A percentile compares a stretch with the other conserved stretches of the same genome.
Evolutionary conservation across 148 eudicot species (phyloP).

Genomic region (Polygonum aviculare): DNA sequence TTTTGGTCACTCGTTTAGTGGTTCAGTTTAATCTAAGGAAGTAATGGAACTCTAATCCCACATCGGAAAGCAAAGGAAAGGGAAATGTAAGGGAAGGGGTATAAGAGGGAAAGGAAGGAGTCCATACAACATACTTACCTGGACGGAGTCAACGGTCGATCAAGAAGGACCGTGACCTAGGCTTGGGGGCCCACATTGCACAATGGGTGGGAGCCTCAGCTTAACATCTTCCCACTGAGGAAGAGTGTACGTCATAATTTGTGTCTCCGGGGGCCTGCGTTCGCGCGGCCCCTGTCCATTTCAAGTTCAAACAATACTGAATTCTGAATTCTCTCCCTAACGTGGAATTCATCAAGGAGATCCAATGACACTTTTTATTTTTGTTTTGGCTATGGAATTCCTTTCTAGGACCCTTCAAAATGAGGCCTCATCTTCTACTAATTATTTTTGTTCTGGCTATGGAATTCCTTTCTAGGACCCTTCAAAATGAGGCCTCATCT

Average conservation of each 20-base stretch:
- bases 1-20: neutral
- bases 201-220: neutral
- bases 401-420: no score
- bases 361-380: no score
- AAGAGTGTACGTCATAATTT: constrained; percentile 77
- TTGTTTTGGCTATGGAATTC: no score
- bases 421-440: no score
- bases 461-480: no score
- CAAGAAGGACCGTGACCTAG: constrained; percentile 1
- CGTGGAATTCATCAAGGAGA: no score
- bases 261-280: constrained; percentile 66
- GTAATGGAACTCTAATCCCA: neutral
- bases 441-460: no score
- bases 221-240: constrained; percentile 4
- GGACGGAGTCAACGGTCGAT: constrained; percentile 6
- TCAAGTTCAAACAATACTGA: no score
- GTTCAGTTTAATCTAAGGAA: neutral
- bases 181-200: constrained; percentile 7
- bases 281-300: constrained; percentile 54
- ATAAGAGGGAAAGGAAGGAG: neutral
- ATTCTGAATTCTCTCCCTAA: no score
- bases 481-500: no score
- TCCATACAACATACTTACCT: neutral
- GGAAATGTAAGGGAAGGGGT: neutral
- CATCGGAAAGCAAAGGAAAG: neutral